Percentiles rank a stretch among this genome's conserved stretches.
phyloP scores from a whole-genome alignment of 2,329 filamentous ascomycete genomes.

The Pyrenophora graminea region DNA sequence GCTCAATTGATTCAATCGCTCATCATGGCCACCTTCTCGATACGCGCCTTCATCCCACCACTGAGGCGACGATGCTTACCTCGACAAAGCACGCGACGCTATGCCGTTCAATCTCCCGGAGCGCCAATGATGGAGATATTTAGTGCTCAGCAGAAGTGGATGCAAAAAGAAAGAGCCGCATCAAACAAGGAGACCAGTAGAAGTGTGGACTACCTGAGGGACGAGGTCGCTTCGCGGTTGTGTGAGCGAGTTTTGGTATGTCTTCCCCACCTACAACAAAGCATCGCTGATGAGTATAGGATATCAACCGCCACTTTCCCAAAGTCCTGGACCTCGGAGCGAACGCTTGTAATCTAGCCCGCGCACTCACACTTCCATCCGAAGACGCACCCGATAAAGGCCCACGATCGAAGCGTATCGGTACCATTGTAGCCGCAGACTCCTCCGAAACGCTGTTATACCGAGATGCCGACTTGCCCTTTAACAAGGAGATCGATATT shows the following conservation, averaged over 20 bases:
- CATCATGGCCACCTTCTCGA: conserved; percentile 39
- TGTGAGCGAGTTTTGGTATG: conserved; percentile 81
- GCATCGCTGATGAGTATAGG: conserved; percentile 55
- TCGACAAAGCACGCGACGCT: conserved; percentile 54
- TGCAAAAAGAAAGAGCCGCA: conserved; percentile 88
- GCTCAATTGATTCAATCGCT: neutral
- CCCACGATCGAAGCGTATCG: conserved; percentile 72
- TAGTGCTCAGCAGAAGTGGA: conserved; percentile 82
- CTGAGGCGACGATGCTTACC: conserved; percentile 31
- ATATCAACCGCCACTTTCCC: conserved; percentile 88
- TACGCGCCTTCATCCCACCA: conserved; percentile 45
- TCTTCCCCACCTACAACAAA: neutral
- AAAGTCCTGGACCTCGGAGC: conserved; percentile 89
- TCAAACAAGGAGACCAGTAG: conserved; percentile 70
- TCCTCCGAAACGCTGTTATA: conserved; percentile 77
- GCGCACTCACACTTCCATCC: conserved; percentile 67
- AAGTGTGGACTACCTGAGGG: conserved; percentile 87
- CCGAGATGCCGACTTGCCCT: conserved; percentile 74
- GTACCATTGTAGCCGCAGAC: conserved; percentile 78
- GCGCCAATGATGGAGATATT: conserved; percentile 86
- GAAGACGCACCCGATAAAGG: conserved; percentile 65
- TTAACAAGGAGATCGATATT: conserved; percentile 74
- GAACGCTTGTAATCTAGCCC: conserved; percentile 92
- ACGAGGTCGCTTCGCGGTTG: conserved; percentile 83
- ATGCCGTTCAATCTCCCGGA: conserved; percentile 78